Conservation (phyloP, 352 stramenopile genomes). For the Pythium aristosporum region DNA sequence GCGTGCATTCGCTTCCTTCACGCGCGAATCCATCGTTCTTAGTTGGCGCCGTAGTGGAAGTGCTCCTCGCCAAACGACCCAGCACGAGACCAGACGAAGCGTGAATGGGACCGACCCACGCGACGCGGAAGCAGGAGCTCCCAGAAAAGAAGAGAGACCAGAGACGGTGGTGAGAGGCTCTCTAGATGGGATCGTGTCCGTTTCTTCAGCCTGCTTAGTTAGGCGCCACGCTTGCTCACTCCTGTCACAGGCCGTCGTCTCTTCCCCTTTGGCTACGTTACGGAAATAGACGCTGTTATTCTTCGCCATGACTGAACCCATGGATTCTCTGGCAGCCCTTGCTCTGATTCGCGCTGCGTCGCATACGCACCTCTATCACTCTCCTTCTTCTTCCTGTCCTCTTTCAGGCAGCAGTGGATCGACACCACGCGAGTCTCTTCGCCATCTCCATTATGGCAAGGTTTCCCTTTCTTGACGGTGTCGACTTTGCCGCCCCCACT, state of each 20-base stretch:
- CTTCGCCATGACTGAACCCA: conserved; percentile 11
- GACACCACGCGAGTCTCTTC: background rate
- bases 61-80: no score
- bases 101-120: conserved; percentile 11
- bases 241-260: background rate
- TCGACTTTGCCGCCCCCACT: background rate
- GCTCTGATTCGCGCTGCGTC: background rate
- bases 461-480: background rate
- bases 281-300: conserved; percentile 7
- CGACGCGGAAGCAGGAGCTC: background rate
- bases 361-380: background rate
- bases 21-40: conserved; percentile 1
- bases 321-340: background rate
- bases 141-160: no score
- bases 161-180: no score
- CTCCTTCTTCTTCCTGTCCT: background rate
- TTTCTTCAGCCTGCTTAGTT: conserved; percentile 1
- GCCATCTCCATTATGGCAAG: background rate
- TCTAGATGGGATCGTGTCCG: conserved; percentile 11
- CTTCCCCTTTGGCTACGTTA: background rate
- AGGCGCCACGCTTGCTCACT: no score
- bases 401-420: no score
- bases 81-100: no score
- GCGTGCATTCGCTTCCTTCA: conserved; percentile 6
- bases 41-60: no score